Base-by-base conservation (phyloP, 768 basidiomycete genomes). In the Russula earlei region DNA sequence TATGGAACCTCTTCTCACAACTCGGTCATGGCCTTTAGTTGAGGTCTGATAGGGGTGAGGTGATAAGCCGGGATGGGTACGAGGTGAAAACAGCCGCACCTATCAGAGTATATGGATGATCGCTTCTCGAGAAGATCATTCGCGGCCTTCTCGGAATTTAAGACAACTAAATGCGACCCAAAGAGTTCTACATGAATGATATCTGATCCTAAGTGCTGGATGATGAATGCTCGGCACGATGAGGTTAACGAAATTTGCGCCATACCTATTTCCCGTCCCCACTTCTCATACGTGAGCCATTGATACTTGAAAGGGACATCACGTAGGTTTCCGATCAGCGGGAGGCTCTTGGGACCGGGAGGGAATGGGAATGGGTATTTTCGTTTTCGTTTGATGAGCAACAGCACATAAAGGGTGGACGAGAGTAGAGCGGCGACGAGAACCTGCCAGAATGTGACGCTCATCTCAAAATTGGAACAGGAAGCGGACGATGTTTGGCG, bases 71-170 rank as follows among this genome's bases (percentile, higher is more conserved):
- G 22, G 15, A 4, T 22, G 20, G 20, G 9, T n/a, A 10, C 40
- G 0, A 14, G 10, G 3, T 6, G n/a, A 33, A 19, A 14, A 2
- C 4, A 24, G 36, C 11, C 24, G 48, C 46, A 63, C 60, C 70
- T 63, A 54, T 70, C 70, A 5, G 69, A 70, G 58, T 70, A 69
- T 9, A 68, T 58, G 17, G 63, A 58, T 6, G 67, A 68, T 46
- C 64, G 52, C 36, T 66, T 65, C 38, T 70, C 66, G 43, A 70
- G 63, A 24, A 71, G 65, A 22, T 69, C 70, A 4, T 54, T 53
- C 25, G 67, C 66, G 15, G 64, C 64, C 45, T 66, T 55, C 24
- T 58, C 47, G 11, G 69, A 67, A 59, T 70, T 69, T 29, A 70
- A 52, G 20, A 68, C 52, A 17, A 69, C 44, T 6, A 67, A 52